Conservation (phyloP, 805 yeast genomes). For the Zygosaccharomyces bailii region DNA sequence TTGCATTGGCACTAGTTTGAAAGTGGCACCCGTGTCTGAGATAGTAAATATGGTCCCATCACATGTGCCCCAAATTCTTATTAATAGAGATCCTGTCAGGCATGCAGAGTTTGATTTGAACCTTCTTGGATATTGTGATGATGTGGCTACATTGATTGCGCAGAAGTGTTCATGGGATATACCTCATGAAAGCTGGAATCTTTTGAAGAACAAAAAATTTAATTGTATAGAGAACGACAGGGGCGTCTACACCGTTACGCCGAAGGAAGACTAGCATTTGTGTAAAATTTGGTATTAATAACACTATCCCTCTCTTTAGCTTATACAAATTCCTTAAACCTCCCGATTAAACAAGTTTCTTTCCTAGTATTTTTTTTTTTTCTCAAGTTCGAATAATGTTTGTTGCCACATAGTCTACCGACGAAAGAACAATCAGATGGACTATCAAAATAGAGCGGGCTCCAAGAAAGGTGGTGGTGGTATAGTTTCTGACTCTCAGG, state of each 20-base stretch:
- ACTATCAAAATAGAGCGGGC: slow-evolving; percentile 84
- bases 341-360: too few relatives aligned
- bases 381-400: neutral
- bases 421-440: slow-evolving; percentile 49
- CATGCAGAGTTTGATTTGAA: slow-evolving; percentile 79
- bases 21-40: slow-evolving; percentile 89
- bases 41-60: slow-evolving; percentile 71
- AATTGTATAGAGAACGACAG: slow-evolving; percentile 26
- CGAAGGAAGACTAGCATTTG: slow-evolving; percentile 9
- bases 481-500: slow-evolving; percentile 68
- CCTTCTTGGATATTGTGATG: slow-evolving; percentile 79
- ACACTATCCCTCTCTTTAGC: too few relatives aligned
- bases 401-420: too few relatives aligned
- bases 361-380: neutral
- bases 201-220: slow-evolving; percentile 25
- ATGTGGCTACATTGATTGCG: slow-evolving; percentile 64
- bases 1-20: slow-evolving; percentile 86
- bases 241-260: slow-evolving; percentile 32
- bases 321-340: too few relatives aligned
- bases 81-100: slow-evolving; percentile 69
- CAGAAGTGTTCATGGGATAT: slow-evolving; percentile 58
- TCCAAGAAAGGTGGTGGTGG: slow-evolving; percentile 92
- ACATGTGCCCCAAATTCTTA: slow-evolving; percentile 77
- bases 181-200: slow-evolving; percentile 49
- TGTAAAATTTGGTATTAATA: slow-evolving; percentile 1